Conservation (phyloP, 306 rosid species). For the Glycine latifolia region DNA sequence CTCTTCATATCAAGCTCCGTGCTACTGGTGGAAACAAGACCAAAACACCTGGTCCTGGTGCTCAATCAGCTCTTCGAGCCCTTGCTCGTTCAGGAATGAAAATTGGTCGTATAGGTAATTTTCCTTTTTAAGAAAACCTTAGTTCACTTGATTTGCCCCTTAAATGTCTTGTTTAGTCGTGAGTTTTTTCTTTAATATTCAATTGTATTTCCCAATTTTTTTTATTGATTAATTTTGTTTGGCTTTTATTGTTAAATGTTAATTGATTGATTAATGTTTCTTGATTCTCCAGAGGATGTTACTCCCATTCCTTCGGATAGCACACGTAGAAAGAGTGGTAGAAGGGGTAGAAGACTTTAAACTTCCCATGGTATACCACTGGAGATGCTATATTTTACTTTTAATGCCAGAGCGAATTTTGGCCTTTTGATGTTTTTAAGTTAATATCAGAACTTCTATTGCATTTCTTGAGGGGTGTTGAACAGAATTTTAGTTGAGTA, state of each 20-base stretch:
- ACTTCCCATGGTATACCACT: conserved; percentile 24
- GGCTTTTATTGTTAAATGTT: neutral
- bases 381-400: conserved; percentile 26
- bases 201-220: neutral
- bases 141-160: neutral
- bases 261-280: neutral
- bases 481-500: conserved; percentile 27
- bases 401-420: conserved; percentile 32
- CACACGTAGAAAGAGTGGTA: conserved; percentile 95
- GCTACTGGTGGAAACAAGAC: conserved; percentile 93
- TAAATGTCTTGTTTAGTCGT: no score
- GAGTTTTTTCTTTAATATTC: no score
- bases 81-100: conserved; percentile 96
- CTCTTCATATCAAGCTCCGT: conserved; percentile 83
- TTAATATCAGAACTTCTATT: conserved; percentile 39
- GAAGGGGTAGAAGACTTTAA: conserved; percentile 87
- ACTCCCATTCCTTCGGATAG: conserved; percentile 92
- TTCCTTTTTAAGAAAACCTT: neutral
- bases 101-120: conserved; percentile 83
- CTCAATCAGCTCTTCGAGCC: conserved; percentile 94
- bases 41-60: conserved; percentile 92
- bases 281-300: conserved; percentile 77
- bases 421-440: conserved; percentile 34
- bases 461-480: conserved; percentile 37
- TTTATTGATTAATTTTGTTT: neutral